phyloP scores from a whole-genome alignment of 768 basidiomycete species.

The Termitomyces sp. region DNA sequence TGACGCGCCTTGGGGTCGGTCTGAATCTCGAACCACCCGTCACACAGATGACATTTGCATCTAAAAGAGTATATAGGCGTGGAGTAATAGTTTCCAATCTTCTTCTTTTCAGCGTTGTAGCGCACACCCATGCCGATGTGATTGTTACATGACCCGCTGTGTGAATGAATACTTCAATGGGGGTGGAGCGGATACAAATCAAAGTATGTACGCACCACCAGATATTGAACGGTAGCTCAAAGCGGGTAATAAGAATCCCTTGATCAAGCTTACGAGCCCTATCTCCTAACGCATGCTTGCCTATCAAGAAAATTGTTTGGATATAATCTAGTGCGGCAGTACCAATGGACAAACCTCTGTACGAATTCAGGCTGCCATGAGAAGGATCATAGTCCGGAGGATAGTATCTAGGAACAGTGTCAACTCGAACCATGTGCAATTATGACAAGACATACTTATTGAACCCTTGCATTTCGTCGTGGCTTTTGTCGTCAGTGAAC shows the following conservation, averaged over 20 bases:
- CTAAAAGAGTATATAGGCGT: constrained; percentile 94
- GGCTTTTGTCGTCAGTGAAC: neutral
- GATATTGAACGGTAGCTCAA: constrained; percentile 95
- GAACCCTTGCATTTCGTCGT: constrained; percentile 38
- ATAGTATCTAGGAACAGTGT: constrained; percentile 35
- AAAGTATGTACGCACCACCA: constrained; percentile 68
- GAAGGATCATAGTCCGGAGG: constrained; percentile 50
- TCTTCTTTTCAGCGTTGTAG: constrained; percentile 99
- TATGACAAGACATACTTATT: constrained; percentile 33
- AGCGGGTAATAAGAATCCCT: constrained; percentile 92
- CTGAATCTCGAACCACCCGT: constrained; percentile 96
- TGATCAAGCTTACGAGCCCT: constrained; percentile 94
- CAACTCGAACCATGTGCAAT: neutral
- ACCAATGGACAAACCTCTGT: constrained; percentile 46
- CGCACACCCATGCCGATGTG: constrained; percentile 99
- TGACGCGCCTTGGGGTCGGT: constrained; percentile 88
- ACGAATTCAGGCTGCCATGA: constrained; percentile 69
- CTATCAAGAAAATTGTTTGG: constrained; percentile 29
- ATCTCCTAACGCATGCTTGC: constrained; percentile 92
- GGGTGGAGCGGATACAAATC: neutral
- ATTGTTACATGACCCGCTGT: constrained; percentile 91
- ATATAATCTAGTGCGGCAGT: constrained; percentile 8
- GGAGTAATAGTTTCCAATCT: constrained; percentile 90
- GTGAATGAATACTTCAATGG: constrained; percentile 12
- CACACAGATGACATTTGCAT: constrained; percentile 97